Evolutionary conservation across 164 flowering plant species (phyloP).

Genomic region (Warburgia ugandensis): DNA sequence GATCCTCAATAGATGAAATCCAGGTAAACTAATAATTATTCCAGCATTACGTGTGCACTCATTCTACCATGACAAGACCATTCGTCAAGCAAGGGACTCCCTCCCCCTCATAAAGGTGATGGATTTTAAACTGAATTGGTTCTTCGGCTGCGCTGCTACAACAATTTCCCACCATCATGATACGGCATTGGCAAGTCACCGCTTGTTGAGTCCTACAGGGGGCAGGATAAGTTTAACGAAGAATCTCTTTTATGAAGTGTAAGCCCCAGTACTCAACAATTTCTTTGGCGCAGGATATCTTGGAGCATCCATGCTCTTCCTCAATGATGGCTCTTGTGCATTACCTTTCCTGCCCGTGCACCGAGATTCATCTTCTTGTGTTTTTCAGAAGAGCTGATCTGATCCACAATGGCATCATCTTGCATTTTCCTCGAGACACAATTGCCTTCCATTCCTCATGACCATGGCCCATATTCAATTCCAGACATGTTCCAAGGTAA

Average conservation of each 20-base stretch:
- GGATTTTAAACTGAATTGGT: conserved; percentile 7
- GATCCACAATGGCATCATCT: conserved; percentile 60
- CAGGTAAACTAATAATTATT: not conserved
- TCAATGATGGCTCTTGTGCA: conserved; percentile 57
- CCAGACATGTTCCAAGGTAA: conserved; percentile 44
- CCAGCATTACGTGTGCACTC: not conserved
- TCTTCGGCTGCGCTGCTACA: conserved; percentile 12
- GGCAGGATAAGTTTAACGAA: conserved; percentile 16
- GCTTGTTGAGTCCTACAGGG: conserved; percentile 17
- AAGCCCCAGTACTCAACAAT: conserved; percentile 68
- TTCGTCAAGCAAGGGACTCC: conserved; percentile 4
- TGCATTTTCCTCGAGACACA: conserved; percentile 38
- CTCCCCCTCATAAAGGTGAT: conserved; percentile 12
- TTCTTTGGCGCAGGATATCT: conserved; percentile 96
- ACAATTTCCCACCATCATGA: conserved; percentile 8
- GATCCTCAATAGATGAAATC: not conserved
- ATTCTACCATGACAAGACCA: conserved; percentile 6
- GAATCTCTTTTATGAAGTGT: conserved; percentile 32
- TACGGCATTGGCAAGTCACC: conserved; percentile 11
- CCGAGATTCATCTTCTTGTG: conserved; percentile 51
- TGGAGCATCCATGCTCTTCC: conserved; percentile 53
- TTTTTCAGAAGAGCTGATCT: conserved; percentile 56
- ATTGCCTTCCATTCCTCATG: conserved; percentile 57
- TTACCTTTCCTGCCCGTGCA: conserved; percentile 50
- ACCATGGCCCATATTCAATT: conserved; percentile 39